Conservation (phyloP, 331 rosid genomes). For the Quercus tomentella region DNA sequence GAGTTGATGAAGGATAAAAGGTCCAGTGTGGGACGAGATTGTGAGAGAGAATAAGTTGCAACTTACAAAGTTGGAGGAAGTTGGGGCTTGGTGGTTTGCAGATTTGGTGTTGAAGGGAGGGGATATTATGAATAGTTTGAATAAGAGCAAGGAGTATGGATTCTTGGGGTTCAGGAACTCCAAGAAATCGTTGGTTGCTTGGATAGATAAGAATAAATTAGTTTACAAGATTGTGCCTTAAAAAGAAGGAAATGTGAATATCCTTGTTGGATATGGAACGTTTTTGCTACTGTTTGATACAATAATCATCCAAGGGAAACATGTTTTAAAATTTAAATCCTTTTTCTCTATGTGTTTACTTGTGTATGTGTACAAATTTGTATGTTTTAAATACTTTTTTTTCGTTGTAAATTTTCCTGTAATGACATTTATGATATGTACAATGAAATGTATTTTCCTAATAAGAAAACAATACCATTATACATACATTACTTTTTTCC, state of each 20-base stretch:
- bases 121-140: constrained; percentile 36
- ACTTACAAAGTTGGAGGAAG: constrained; percentile 37
- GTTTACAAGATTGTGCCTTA: constrained; percentile 4
- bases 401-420: too few relatives aligned
- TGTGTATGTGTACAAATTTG: too few relatives aligned
- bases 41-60: constrained; percentile 47
- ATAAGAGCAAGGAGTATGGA: constrained; percentile 62
- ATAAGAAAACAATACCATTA: too few relatives aligned
- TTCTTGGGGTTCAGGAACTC: constrained; percentile 68
- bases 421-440: too few relatives aligned
- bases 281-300: too few relatives aligned
- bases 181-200: constrained; percentile 36
- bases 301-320: too few relatives aligned
- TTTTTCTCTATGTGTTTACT: too few relatives aligned
- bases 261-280: too few relatives aligned
- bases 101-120: constrained; percentile 7
- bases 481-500: too few relatives aligned
- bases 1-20: constrained; percentile 53
- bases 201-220: constrained; percentile 49
- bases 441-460: too few relatives aligned
- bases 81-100: constrained; percentile 54
- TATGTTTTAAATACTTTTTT: too few relatives aligned
- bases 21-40: constrained; percentile 46
- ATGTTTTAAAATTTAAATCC: too few relatives aligned
- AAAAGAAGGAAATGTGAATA: not conserved